Conservation (phyloP, 2,329 filamentous ascomycete genomes). For the Leptographium galeiforme region DNA sequence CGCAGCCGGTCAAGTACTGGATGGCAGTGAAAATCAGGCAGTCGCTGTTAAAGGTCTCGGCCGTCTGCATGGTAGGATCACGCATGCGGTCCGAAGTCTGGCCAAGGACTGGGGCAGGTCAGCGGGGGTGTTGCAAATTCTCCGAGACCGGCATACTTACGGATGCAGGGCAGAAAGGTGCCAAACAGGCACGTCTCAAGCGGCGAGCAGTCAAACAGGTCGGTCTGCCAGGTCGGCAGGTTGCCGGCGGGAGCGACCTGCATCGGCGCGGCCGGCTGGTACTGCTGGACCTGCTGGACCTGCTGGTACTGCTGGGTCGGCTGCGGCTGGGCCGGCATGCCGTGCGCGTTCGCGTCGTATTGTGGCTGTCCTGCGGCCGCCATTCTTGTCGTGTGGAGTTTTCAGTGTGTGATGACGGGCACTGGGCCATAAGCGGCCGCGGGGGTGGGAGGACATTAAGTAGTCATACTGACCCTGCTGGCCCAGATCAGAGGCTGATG, state of each 20-base stretch:
- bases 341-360: no score
- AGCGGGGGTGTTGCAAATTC: not conserved
- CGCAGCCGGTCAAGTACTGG: constrained; percentile 25
- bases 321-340: not conserved
- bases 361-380: not conserved
- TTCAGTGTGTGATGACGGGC: no score
- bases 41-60: constrained; percentile 26
- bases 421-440: no score
- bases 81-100: constrained; percentile 29
- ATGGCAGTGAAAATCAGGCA: constrained; percentile 26
- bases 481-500: no score
- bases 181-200: constrained; percentile 24
- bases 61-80: constrained; percentile 26
- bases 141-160: constrained; percentile 18
- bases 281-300: not conserved
- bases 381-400: no score
- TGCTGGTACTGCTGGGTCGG: not conserved
- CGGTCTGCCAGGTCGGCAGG: constrained; percentile 21
- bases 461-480: no score
- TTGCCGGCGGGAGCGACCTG: constrained; percentile 5
- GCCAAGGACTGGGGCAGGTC: constrained; percentile 23
- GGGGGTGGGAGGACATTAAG: no score
- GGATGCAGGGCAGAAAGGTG: constrained; percentile 28
- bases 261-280: constrained; percentile 6
- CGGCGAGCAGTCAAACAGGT: constrained; percentile 27